Percentiles rank a stretch among this genome's conserved stretches.
Evolutionary conservation across 179 eudicot species (phyloP).

Genomic region (Camellia oleifera): DNA sequence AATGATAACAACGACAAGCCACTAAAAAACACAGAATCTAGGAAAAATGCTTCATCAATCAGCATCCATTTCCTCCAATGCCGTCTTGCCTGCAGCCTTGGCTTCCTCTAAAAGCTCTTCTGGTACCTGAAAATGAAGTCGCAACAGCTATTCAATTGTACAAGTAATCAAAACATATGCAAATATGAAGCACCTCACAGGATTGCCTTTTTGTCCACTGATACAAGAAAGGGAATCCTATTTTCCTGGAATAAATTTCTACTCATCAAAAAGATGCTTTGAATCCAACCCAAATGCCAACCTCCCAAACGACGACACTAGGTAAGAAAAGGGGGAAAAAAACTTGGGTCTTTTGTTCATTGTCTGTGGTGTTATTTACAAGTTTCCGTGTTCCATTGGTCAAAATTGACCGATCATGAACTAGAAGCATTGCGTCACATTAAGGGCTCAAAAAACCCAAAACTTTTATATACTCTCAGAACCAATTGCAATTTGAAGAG

Average conservation of each 20-base stretch:
- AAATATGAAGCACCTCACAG: background rate
- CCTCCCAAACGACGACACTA: too few species aligned
- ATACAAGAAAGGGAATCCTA: too few species aligned
- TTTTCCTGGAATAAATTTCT: too few species aligned
- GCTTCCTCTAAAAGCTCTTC: slow-evolving; percentile 70
- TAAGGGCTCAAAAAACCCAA: too few species aligned
- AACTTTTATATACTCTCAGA: background rate
- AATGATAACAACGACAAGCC: slow-evolving; percentile 12
- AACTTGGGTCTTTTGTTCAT: too few species aligned
- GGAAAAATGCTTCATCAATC: slow-evolving; percentile 38
- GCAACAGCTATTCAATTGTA: background rate
- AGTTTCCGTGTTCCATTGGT: too few species aligned
- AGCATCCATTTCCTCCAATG: slow-evolving; percentile 92
- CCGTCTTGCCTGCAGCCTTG: slow-evolving; percentile 74
- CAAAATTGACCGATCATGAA: too few species aligned
- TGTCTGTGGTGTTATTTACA: too few species aligned
- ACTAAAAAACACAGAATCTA: background rate
- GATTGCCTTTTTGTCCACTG: background rate
- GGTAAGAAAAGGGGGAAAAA: too few species aligned
- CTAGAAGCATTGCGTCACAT: too few species aligned
- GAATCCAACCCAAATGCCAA: too few species aligned
- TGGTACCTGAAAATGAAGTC: slow-evolving; percentile 52
- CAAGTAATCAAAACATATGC: background rate
- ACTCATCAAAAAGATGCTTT: too few species aligned
- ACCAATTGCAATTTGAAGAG: background rate